Evolutionary conservation across 2,329 filamentous ascomycete genomes (phyloP).

Genomic region (Didymella lethalis): DNA sequence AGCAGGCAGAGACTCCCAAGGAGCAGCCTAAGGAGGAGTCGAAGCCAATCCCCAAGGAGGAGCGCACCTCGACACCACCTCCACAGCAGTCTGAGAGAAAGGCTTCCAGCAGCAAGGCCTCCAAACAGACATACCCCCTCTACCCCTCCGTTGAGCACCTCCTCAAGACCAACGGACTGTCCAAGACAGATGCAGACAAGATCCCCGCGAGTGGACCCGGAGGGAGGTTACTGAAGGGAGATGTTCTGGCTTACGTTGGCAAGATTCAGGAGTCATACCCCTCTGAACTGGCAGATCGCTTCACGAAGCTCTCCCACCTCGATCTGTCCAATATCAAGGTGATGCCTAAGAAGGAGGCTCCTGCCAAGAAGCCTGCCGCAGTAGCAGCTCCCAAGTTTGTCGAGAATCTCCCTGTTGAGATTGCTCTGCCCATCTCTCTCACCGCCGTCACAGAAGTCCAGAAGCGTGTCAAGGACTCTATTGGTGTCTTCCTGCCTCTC

Average conservation of each 20-base stretch:
- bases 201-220: slow-evolving; percentile 89
- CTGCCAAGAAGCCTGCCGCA: slow-evolving; percentile 57
- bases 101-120: slow-evolving; percentile 55
- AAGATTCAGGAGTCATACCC: slow-evolving; percentile 76
- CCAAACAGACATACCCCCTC: slow-evolving; percentile 74
- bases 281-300: slow-evolving; percentile 71
- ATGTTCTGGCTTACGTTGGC: slow-evolving; percentile 90
- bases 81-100: slow-evolving; percentile 45
- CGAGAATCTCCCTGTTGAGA: slow-evolving; percentile 60
- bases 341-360: slow-evolving; percentile 58
- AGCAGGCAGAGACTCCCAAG: slow-evolving; percentile 48
- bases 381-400: slow-evolving; percentile 50
- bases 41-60: slow-evolving; percentile 42
- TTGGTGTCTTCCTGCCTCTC: slow-evolving; percentile 83
- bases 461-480: slow-evolving; percentile 76
- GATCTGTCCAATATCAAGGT: slow-evolving; percentile 96
- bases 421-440: slow-evolving; percentile 81
- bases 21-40: slow-evolving; percentile 39
- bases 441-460: slow-evolving; percentile 81
- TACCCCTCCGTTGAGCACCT: slow-evolving; percentile 86
- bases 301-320: slow-evolving; percentile 80
- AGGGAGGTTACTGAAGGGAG: slow-evolving; percentile 91
- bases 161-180: slow-evolving; percentile 78
- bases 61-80: slow-evolving; percentile 43
- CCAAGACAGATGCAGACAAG: slow-evolving; percentile 76